Evolutionary conservation across 2,329 filamentous ascomycete species (phyloP).

Genomic region (Pleomassaria siparia): DNA sequence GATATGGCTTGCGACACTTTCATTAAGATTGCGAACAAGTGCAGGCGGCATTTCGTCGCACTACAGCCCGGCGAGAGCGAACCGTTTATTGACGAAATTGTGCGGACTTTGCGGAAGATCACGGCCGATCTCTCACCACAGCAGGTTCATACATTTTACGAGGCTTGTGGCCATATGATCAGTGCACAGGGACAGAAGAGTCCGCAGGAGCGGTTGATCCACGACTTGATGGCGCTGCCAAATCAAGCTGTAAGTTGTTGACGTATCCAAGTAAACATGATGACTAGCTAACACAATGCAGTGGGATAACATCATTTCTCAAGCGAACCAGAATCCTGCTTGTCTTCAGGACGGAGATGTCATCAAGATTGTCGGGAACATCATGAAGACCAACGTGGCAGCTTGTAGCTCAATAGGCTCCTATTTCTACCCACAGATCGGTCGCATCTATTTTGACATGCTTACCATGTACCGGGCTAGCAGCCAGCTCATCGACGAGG

Average conservation of each 20-base stretch:
- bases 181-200: slow-evolving; percentile 94
- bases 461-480: slow-evolving; percentile 97
- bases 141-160: slow-evolving; percentile 98
- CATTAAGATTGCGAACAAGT: slow-evolving; percentile 99
- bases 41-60: slow-evolving; percentile 94
- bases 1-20: slow-evolving; percentile 99
- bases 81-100: slow-evolving; percentile 98
- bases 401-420: slow-evolving; percentile 94
- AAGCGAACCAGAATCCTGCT: slow-evolving; percentile 79
- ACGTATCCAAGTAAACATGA: too few relatives aligned
- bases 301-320: slow-evolving; percentile 92
- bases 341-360: slow-evolving; percentile 91
- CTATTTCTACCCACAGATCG: slow-evolving; percentile 98
- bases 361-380: slow-evolving; percentile 98
- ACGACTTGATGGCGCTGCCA: slow-evolving; percentile 89
- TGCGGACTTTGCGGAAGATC: slow-evolving; percentile 92
- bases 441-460: slow-evolving; percentile 97
- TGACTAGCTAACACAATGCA: slow-evolving; percentile 24
- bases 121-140: slow-evolving; percentile 93
- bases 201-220: slow-evolving; percentile 86
- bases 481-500: slow-evolving; percentile 93
- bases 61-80: slow-evolving; percentile 92
- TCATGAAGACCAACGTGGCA: slow-evolving; percentile 99
- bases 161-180: slow-evolving; percentile 99
- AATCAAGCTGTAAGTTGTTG: slow-evolving; percentile 68